Percentiles rank a stretch among this genome's conserved stretches.
phyloP scores from a whole-genome alignment of 306 rosid species.

The Morella rubra region DNA sequence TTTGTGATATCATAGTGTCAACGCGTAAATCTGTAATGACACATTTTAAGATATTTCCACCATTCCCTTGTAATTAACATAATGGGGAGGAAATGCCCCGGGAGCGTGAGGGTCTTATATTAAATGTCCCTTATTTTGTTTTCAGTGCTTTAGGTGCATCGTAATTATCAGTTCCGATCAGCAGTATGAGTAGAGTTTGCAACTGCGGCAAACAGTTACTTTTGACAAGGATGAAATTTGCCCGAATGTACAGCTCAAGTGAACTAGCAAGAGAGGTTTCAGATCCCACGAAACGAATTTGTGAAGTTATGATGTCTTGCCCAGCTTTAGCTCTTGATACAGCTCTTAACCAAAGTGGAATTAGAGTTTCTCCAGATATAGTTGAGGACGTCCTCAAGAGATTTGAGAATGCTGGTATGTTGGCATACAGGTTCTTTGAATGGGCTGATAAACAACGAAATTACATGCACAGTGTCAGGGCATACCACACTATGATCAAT shows the following conservation, averaged over 20 bases:
- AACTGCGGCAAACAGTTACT: slow-evolving; percentile 1
- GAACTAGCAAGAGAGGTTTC: slow-evolving; percentile 35
- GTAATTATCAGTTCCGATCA: slow-evolving; percentile 10
- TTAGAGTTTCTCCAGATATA: slow-evolving; percentile 60
- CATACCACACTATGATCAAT: slow-evolving; percentile 75
- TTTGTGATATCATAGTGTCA: background rate
- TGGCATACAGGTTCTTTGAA: slow-evolving; percentile 71
- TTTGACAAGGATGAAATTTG: slow-evolving; percentile 26
- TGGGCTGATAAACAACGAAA: slow-evolving; percentile 70
- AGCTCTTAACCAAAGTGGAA: slow-evolving; percentile 74
- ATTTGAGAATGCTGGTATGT: slow-evolving; percentile 81
- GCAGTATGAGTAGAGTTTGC: slow-evolving; percentile 37
- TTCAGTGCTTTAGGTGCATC: slow-evolving; percentile 15
- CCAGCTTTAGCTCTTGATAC: slow-evolving; percentile 57
- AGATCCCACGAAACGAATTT: slow-evolving; percentile 50
- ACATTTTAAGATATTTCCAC: background rate
- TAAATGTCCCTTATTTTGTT: background rate
- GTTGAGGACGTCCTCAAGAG: slow-evolving; percentile 66
- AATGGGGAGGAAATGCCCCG: background rate
- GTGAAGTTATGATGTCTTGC: slow-evolving; percentile 59
- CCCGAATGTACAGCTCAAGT: slow-evolving; percentile 36
- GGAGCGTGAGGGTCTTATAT: background rate
- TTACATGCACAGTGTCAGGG: slow-evolving; percentile 53
- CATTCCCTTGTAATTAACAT: background rate
- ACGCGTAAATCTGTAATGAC: background rate